Evolutionary conservation across 2,329 filamentous ascomycete species (phyloP).

Genomic region (Aspergillus udagawae): DNA sequence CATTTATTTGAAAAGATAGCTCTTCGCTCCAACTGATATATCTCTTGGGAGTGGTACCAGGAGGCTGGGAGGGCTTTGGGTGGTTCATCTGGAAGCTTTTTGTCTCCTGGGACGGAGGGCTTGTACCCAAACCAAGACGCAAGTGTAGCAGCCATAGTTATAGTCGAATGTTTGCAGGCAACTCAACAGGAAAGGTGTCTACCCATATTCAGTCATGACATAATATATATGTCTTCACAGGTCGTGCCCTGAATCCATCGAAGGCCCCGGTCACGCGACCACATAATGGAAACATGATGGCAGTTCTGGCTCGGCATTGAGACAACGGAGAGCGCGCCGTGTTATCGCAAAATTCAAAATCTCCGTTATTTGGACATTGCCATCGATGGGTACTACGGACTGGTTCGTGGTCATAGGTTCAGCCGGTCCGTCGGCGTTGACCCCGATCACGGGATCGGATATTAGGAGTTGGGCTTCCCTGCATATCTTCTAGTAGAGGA

Average conservation of each 20-base stretch:
- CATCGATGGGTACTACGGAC: not conserved
- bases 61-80: constrained; percentile 41
- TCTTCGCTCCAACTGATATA: constrained; percentile 52
- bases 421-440: not conserved
- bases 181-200: not conserved
- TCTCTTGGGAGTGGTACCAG: constrained; percentile 38
- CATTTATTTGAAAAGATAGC: constrained; percentile 54
- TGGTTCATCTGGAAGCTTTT: not conserved
- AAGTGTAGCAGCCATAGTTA: not conserved
- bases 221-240: not conserved
- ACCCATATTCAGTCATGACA: not conserved
- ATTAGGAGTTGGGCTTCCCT: not conserved
- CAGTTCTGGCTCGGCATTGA: not conserved
- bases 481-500: too few relatives aligned
- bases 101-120: not conserved
- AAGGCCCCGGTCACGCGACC: not conserved
- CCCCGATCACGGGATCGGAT: not conserved
- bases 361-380: not conserved
- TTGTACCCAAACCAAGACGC: not conserved
- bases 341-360: not conserved
- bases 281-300: not conserved
- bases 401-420: not conserved
- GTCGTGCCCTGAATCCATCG: not conserved
- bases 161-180: not conserved
- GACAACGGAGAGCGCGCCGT: not conserved